Evolutionary conservation across 192 early-diverging fungal genomes (phyloP), one percentile per base, ranked within the genome.

Genomic region (Coemansia sp.): DNA sequence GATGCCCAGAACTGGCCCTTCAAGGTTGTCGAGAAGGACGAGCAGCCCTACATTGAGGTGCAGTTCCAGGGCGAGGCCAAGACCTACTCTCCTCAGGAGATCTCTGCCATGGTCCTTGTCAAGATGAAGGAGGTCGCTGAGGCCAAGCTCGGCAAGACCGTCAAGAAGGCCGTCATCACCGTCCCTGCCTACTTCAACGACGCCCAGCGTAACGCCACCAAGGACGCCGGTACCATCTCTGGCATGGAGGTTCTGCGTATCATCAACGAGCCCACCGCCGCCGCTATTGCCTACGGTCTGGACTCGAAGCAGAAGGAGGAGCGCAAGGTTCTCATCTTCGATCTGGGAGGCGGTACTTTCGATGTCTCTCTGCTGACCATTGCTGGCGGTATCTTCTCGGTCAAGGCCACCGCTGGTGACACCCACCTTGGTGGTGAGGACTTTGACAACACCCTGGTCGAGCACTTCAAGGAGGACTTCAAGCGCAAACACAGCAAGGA

Each of bases 251-350:
- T 95, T 64, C 88, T 92, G 78, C 91, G 94, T 74, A 92, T 95
- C 85, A 91, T 94, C 81, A 95, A 94, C 89, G 94, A 94, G 80
- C 93, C 94, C 68, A 95, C 92, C 11, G 94, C 94, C 61, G 94
- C 94, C 37, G 93, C 91, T 39, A 90, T 93, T 67, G 92, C 92
- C 48, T 94, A 94, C 85, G 91, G 91, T 71, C 85, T 94, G 76
- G 89, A 94, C 83, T 86, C 85, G 59, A 91, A 91, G 87, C 81
- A 87, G 78, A 88, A 83, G 78, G 84, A 87, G 74, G 91, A 93
- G 84, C 86, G 87, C 76, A 85, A 88, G 76, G 87, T 91, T 35
- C 85, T 91, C 70, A 88, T 94, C 63, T 94, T 88, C 83, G 92
- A 94, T 87, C 85, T 94, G 45, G 93, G 91, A 74, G 93, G 93